Conservation (phyloP, 495 filamentous ascomycete genomes). For the Cladorrhinum samala region DNA sequence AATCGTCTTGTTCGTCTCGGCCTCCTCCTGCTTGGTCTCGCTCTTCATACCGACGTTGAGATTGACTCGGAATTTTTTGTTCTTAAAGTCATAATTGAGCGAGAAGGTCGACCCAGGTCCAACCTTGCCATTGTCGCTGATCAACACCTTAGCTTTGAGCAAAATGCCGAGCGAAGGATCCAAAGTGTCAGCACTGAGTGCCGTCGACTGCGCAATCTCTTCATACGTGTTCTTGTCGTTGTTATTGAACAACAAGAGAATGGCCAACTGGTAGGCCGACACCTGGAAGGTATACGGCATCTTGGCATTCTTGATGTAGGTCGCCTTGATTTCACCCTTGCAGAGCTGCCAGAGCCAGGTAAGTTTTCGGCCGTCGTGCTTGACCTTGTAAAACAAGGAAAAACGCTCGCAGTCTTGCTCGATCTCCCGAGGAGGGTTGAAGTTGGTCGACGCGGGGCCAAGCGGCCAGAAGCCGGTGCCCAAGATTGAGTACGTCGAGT, state of each 20-base stretch:
- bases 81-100: slow-evolving; percentile 92
- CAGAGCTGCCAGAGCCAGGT: slow-evolving; percentile 98
- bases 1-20: slow-evolving; percentile 98
- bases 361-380: slow-evolving; percentile 92
- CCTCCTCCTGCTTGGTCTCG: slow-evolving; percentile 89
- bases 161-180: slow-evolving; percentile 80
- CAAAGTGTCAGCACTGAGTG: slow-evolving; percentile 68
- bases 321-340: slow-evolving; percentile 93
- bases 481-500: slow-evolving; percentile 78
- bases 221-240: slow-evolving; percentile 77
- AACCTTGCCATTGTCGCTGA: slow-evolving; percentile 63
- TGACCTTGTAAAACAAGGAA: slow-evolving; percentile 84
- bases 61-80: slow-evolving; percentile 95
- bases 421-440: slow-evolving; percentile 79
- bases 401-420: slow-evolving; percentile 83
- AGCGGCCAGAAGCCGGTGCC: slow-evolving; percentile 98
- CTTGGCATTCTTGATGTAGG: slow-evolving; percentile 82
- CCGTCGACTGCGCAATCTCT: slow-evolving; percentile 75
- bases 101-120: slow-evolving; percentile 68
- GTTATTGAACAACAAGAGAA: slow-evolving; percentile 95
- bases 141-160: slow-evolving; percentile 84
- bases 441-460: slow-evolving; percentile 72
- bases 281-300: slow-evolving; percentile 96
- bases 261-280: slow-evolving; percentile 94
- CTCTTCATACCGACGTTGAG: slow-evolving; percentile 91